These are phyloP conservation scores for Penicillium canescens DNA, from an alignment of 495 filamentous ascomycete genomes.

Conservation along the genomic window DNA sequence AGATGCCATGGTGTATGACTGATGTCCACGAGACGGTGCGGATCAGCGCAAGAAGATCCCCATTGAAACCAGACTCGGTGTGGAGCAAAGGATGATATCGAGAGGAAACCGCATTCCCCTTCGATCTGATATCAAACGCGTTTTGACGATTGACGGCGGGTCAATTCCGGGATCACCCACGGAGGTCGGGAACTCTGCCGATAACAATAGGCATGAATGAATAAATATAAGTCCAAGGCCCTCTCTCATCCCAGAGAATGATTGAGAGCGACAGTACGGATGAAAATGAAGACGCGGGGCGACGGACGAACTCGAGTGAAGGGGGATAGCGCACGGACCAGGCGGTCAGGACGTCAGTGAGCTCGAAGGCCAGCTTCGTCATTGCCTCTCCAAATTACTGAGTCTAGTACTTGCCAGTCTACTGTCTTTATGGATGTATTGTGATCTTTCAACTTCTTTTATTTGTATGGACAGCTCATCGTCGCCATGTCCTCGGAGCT, in stretches of 20 bases:
- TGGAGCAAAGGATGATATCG: slow-evolving; percentile 29
- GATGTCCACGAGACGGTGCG: slow-evolving; percentile 32
- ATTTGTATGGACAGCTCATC: too few species aligned
- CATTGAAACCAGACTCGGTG: slow-evolving; percentile 41
- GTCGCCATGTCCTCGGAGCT: slow-evolving; percentile 43
- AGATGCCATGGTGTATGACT: slow-evolving; percentile 42
- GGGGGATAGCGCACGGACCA: slow-evolving; percentile 29
- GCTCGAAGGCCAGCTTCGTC: slow-evolving; percentile 14
- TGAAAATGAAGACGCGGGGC: slow-evolving; percentile 27
- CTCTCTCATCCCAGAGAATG: slow-evolving; percentile 16
- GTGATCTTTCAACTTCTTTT: too few species aligned
- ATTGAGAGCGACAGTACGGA: slow-evolving; percentile 24
- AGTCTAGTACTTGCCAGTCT: background rate
- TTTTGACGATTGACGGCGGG: slow-evolving; percentile 22
- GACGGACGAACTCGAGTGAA: slow-evolving; percentile 27
- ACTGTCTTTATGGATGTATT: too few species aligned
- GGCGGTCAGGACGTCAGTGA: slow-evolving; percentile 29
- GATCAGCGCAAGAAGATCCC: slow-evolving; percentile 41
- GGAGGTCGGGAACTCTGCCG: slow-evolving; percentile 7
- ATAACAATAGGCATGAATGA: slow-evolving; percentile 11
- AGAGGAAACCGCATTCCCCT: slow-evolving; percentile 48
- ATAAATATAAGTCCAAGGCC: slow-evolving; percentile 18
- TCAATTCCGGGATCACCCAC: slow-evolving; percentile 18
- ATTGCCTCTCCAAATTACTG: background rate
- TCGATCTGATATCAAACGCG: slow-evolving; percentile 16